Base-by-base conservation (phyloP, 2,329 filamentous ascomycete genomes). In the Trichoderma sp. region DNA sequence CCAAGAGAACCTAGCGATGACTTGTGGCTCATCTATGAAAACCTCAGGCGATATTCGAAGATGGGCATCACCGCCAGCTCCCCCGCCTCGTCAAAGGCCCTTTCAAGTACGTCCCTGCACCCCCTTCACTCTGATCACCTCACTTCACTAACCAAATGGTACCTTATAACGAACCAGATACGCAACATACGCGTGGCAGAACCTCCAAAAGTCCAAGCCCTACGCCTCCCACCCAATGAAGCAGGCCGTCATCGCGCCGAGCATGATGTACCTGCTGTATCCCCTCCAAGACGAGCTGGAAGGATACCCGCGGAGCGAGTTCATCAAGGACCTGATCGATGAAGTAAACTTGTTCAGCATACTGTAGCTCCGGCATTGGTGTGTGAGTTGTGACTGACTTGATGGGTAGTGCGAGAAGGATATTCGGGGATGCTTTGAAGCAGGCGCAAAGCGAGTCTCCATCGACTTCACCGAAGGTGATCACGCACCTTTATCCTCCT, bases 381-480 rank as follows among this genome's bases (percentile, higher is more conserved):
- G 4, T 10, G 7, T 9, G 2, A 26, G 17, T n/a, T n/a, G 30
- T 19, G 21, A 24, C 21, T 48, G 34, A 63, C 2, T 5, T 12
- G 7, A 30, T 2, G 5, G 21, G 19, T 17, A 63, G 63, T 68
- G 67, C 45, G 65, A 64, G 19, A 68, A 68, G 34, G 67, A 68
- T 15, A 67, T 68, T 21, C 56, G 67, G 7, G 67, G 64, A 21
- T 66, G 64, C 28, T 68, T 68, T 24, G 57, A 26, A 17, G 30
- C 65, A 17, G 67, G 67, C 30, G 67, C 67, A 9, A 56, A 56
- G n/a, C 39, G 67, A 26, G 64, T 68, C 17, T 64, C 59, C 17
- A 65, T 68, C 48, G 64, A 68, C 39, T 68, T 68, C 39, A 68
- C 67, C n/a, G 67, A 68, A 39, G 62, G 61, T 63, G 21, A 57